Base-by-base conservation (phyloP, 805 yeast genomes). In the Sungouiella blattae region DNA sequence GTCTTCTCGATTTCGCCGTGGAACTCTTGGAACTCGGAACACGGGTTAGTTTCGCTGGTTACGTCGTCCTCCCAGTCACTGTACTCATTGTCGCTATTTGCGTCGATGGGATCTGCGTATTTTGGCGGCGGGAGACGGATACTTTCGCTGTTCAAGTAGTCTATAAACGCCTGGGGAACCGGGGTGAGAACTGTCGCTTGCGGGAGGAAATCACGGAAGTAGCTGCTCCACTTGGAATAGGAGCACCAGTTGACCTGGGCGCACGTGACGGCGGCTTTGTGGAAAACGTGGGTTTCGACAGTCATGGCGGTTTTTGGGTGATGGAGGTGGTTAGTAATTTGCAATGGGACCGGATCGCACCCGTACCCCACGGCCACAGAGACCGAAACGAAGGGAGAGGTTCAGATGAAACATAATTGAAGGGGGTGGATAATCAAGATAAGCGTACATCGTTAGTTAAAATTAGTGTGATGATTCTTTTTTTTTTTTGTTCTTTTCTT, bases 61-160 rank as follows among this genome's bases (percentile, higher is more conserved):
- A 7, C 22, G 11, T 40, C 39, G 1, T 69, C 78, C 24, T 80
- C 83, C 85, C 91, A 82, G 44, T 81, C 88, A 43, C 87, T 78
- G 53, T 83, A 83, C 22, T 81, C 87, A 40, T 78, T 78, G 41
- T 78, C 81, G 34, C 80, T 63, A 36, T 52, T 77, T 15, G 51
- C 48, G 11, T 48, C 50, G 11, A 43, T 39, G 11, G 30, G 14
- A 6, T 41, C 47, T 4, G 26, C 36, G 26, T 28, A 30, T 18
- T 30, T 28, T 3, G 48, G 31, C 3, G 37, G 38, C 3, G 52
- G 51, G 16, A 48, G 33, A n/a, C 39, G 30, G 32, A 49, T 49
- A 26, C 46, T 40, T n/a, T 49, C 53, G 21, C 55, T 43, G 5
- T 49, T 49, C 27, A 67, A 43, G 39, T 67, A 67, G 14, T 54